These are phyloP conservation scores for Raphanus sativus DNA, from an alignment of 345 rosid species.

Conservation along the genomic window DNA sequence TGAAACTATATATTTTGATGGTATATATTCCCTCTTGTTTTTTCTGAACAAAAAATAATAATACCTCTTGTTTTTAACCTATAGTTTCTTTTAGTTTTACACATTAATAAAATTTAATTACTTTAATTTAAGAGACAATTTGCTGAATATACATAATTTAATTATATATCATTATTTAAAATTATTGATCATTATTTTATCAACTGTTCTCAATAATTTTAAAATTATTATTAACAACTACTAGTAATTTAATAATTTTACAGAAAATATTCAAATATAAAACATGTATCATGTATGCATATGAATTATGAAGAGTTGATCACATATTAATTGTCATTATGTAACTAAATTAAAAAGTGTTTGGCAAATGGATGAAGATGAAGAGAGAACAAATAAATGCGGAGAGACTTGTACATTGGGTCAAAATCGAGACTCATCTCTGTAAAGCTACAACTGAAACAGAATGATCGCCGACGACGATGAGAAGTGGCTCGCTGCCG, in stretches of 20 bases:
- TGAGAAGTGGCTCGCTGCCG: constrained; percentile 96
- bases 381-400: constrained; percentile 2
- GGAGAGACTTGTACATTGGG: not conserved
- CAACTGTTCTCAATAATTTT: too few relatives aligned
- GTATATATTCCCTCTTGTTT: not conserved
- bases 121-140: too few relatives aligned
- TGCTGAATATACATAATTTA: too few relatives aligned
- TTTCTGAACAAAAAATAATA: too few relatives aligned
- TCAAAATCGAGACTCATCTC: constrained; percentile 24
- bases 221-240: too few relatives aligned
- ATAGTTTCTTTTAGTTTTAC: too few relatives aligned
- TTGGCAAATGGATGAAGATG: constrained; percentile 10
- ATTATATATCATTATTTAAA: too few relatives aligned
- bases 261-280: too few relatives aligned
- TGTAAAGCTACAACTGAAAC: constrained; percentile 2
- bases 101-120: too few relatives aligned
- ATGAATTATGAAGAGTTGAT: not conserved
- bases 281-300: not conserved
- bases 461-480: constrained; percentile 86
- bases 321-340: not conserved
- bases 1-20: not conserved
- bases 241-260: not conserved
- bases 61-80: not conserved
- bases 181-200: too few relatives aligned
- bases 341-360: not conserved